Percentiles rank a stretch among this genome's conserved stretches.
Conservation (phyloP, 441 rosid genomes). For the Isatis lusitanica region DNA sequence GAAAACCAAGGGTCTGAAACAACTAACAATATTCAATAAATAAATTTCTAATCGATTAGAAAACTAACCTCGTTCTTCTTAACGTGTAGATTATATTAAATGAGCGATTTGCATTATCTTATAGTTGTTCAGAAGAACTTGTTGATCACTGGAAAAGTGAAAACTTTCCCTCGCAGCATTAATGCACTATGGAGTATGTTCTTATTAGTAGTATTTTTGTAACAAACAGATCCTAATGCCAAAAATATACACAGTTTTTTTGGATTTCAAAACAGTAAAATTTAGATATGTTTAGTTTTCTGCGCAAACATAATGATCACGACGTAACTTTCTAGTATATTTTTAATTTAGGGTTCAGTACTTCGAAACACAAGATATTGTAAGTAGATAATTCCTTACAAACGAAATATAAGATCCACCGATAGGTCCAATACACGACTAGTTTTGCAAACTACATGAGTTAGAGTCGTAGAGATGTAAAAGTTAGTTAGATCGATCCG, state of each 20-base stretch:
- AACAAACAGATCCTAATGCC: not conserved
- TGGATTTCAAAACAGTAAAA: not conserved
- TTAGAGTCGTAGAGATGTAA: not conserved
- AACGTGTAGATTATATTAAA: conserved; percentile 8
- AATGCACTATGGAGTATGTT: not conserved
- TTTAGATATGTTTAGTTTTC: too few species aligned
- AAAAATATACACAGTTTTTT: not conserved
- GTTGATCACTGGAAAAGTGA: conserved; percentile 18
- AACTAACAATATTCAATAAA: not conserved
- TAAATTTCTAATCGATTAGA: not conserved
- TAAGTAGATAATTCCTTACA: not conserved
- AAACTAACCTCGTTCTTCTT: not conserved
- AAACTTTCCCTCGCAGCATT: not conserved
- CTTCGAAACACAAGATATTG: not conserved
- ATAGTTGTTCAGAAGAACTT: not conserved
- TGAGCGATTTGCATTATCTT: conserved; percentile 7
- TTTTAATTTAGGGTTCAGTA: not conserved
- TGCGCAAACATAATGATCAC: not conserved
- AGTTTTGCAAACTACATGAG: not conserved
- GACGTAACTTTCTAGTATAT: too few species aligned
- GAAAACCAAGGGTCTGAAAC: not conserved
- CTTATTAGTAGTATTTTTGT: not conserved
- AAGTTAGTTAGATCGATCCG: not conserved
- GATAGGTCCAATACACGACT: not conserved
- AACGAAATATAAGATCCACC: not conserved